A percentile compares a stretch with the other conserved stretches of the same genome.
Evolutionary conservation across 225 moss, liverwort and hornwort species (phyloP).

Genomic region (Thuidium tamariscinum): DNA sequence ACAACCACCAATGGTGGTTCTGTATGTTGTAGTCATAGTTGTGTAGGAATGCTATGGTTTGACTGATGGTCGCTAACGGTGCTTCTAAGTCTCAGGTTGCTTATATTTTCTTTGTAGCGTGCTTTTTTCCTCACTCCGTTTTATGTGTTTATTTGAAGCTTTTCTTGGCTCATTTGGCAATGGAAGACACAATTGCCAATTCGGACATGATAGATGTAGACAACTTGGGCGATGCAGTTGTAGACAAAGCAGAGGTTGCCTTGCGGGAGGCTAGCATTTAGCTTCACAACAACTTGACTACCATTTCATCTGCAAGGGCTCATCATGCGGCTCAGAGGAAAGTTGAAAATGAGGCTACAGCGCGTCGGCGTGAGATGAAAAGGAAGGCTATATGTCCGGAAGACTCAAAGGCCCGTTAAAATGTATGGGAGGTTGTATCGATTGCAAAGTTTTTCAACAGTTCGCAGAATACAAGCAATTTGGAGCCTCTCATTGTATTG

Average conservation of each 20-base stretch:
- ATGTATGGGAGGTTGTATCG: rapidly evolving
- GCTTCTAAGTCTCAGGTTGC: rapidly evolving
- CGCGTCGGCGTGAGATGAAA: rapidly evolving
- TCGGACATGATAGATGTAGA: rapidly evolving
- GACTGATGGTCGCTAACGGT: no score
- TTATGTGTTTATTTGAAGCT: no score
- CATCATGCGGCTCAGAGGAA: rapidly evolving
- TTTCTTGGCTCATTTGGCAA: rapidly evolving
- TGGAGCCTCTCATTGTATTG: no score
- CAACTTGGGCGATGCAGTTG: no score
- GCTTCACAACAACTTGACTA: rapidly evolving
- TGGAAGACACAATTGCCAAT: no score
- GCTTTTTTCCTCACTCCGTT: no score
- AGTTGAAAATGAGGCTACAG: rapidly evolving
- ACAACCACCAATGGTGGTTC: no score
- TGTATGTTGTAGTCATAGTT: no score
- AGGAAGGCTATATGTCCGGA: no score
- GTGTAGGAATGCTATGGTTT: no score
- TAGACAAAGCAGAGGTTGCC: no score
- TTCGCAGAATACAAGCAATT: rapidly evolving
- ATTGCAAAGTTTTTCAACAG: no score
- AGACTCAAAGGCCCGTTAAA: rapidly evolving
- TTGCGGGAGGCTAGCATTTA: rapidly evolving
- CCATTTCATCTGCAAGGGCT: rapidly evolving
- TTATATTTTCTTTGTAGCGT: rapidly evolving